Conservation (phyloP, 2,329 filamentous ascomycete genomes). For the Boeremia exigua region DNA sequence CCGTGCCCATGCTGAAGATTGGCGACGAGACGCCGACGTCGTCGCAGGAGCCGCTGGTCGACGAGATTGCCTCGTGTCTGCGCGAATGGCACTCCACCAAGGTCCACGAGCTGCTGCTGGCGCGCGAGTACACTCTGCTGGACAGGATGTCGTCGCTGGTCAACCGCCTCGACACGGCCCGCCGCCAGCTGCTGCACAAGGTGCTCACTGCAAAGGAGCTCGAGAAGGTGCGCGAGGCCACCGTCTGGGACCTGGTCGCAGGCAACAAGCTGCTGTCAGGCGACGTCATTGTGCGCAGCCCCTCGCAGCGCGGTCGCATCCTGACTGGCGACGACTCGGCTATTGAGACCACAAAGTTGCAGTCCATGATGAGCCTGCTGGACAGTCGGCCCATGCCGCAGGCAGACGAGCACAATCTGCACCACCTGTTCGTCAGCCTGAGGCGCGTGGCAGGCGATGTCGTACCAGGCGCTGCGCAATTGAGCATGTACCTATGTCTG, state of each 20-base stretch:
- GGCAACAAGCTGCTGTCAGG: slow-evolving; percentile 94
- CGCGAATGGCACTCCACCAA: slow-evolving; percentile 99
- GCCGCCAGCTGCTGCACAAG: slow-evolving; percentile 91
- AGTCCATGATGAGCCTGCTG: slow-evolving; percentile 94
- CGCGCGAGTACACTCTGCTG: slow-evolving; percentile 78
- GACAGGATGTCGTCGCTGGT: slow-evolving; percentile 84
- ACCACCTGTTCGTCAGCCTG: slow-evolving; percentile 84
- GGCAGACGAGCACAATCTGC: slow-evolving; percentile 73
- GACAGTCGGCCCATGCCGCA: slow-evolving; percentile 76
- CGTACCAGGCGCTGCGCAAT: slow-evolving; percentile 71
- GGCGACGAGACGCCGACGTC: slow-evolving; percentile 96
- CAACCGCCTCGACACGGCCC: slow-evolving; percentile 79
- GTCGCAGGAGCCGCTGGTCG: slow-evolving; percentile 85
- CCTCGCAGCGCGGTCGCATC: slow-evolving; percentile 79
- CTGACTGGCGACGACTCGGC: slow-evolving; percentile 92
- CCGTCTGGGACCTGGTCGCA: slow-evolving; percentile 92
- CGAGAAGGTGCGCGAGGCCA: slow-evolving; percentile 79
- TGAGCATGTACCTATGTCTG: slow-evolving; percentile 79
- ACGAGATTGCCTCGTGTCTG: slow-evolving; percentile 95
- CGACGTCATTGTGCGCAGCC: slow-evolving; percentile 93
- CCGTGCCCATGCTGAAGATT: slow-evolving; percentile 96
- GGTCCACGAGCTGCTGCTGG: slow-evolving; percentile 86
- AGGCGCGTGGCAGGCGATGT: slow-evolving; percentile 80
- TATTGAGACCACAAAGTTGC: slow-evolving; percentile 86
- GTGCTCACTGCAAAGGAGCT: slow-evolving; percentile 89